Evolutionary conservation across 148 eudicot genomes (phyloP), one percentile per base, ranked within the genome.

Genomic region (Cornus kousa): DNA sequence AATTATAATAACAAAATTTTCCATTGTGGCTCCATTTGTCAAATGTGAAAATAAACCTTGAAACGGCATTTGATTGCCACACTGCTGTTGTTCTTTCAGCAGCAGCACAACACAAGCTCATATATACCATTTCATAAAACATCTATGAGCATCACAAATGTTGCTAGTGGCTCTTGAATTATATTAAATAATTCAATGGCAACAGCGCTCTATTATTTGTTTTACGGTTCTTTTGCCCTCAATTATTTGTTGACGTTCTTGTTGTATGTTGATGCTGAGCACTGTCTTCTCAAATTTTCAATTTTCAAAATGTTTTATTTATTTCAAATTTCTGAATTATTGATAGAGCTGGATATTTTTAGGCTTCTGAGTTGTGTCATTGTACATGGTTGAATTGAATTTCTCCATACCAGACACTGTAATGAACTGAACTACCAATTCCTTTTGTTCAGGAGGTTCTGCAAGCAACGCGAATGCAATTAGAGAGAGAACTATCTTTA

Each of bases 401-500:
- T 67, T 50, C 31, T 48, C 10, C 3, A 9, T 20, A 9, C 65
- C 31, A 65, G 71, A 19, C n/a, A 74, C 50, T 14, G 5, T 69
- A 50, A 57, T 77, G 62, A 13, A 60, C 60, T 78, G 57, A 71
- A 53, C 9, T 43, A 0, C 19, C 55, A 68, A 9, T 68, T 50
- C 68, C 1, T 22, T 70, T 69, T 7, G 57, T 68, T 67, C 85
- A 96, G 99, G 94, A 93, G 67, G 99, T 96, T 72, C 79, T 96
- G 40, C 88, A 84, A 80, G 91, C 85, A 60, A 96, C 99, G 22
- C 85, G 96, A 32, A 88, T 83, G 11, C 99, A 96, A 74, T 67
- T 96, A 74, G 95, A 92, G 83, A 87, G 98, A 82, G 99, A 96
- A 78, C 62, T 96, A 72, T 85, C 91, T 40, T 81, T 96, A 75